These are phyloP conservation scores for Lodderomyces metapsilosis DNA, from an alignment of 1,139 yeast genomes.

Conservation along the genomic window DNA sequence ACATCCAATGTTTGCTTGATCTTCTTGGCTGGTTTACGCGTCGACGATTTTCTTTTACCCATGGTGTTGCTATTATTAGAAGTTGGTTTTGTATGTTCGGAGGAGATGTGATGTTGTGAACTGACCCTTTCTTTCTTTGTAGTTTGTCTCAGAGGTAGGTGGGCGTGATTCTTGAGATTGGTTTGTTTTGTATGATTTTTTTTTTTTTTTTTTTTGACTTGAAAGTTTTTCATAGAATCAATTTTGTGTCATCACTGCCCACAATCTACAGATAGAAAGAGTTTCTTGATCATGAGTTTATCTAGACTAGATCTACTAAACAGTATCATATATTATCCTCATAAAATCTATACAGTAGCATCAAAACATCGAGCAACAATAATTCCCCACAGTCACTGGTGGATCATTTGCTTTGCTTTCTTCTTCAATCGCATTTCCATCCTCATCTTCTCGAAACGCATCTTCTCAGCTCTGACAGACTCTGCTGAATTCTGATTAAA, in stretches of 20 bases:
- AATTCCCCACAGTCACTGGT: conserved; percentile 4
- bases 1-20: conserved; percentile 80
- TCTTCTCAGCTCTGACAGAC: conserved; percentile 25
- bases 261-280: too few species aligned
- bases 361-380: not conserved
- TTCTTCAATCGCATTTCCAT: conserved; percentile 46
- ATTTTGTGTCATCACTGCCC: too few species aligned
- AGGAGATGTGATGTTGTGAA: not conserved
- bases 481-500: conserved; percentile 4
- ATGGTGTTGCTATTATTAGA: conserved; percentile 18
- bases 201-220: too few species aligned
- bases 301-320: too few species aligned
- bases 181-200: too few species aligned
- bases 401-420: conserved; percentile 39
- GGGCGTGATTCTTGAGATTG: too few species aligned
- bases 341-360: too few species aligned
- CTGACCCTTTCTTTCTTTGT: too few species aligned
- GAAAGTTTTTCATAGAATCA: too few species aligned
- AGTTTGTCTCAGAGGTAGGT: too few species aligned
- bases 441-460: conserved; percentile 44
- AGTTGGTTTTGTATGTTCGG: not conserved
- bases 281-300: too few species aligned
- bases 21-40: conserved; percentile 78
- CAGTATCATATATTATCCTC: too few species aligned
- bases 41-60: conserved; percentile 93